phyloP scores from a whole-genome alignment of 139 green algal genomes.

The Pleodorina starrii region DNA sequence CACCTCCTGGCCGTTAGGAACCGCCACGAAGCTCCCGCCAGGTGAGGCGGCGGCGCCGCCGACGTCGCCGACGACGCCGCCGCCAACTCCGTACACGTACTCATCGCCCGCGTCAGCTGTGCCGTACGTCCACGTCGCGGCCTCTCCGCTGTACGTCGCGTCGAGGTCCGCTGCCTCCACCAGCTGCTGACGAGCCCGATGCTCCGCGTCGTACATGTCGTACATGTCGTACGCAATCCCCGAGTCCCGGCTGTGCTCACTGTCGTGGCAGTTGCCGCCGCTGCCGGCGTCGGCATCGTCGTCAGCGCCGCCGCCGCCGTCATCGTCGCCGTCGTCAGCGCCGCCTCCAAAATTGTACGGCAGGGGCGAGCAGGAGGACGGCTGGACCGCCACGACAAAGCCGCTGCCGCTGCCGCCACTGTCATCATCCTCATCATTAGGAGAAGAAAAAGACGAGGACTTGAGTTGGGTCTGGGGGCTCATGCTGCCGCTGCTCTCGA shows the following conservation, averaged over 20 bases:
- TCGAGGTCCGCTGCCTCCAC: too few relatives aligned
- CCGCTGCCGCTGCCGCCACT: too few relatives aligned
- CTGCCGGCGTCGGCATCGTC: not conserved
- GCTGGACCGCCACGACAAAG: not conserved
- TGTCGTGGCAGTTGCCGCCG: not conserved
- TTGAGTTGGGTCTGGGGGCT: not conserved
- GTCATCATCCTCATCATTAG: too few relatives aligned
- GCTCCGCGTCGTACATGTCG: not conserved
- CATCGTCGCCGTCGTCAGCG: not conserved
- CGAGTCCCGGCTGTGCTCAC: not conserved
- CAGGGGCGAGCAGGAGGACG: not conserved
- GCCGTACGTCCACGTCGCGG: not conserved
- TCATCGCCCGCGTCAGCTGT: not conserved
- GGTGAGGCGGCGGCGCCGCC: too few relatives aligned
- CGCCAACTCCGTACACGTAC: not conserved
- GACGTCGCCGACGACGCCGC: too few relatives aligned
- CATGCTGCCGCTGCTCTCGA: not conserved
- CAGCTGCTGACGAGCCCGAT: too few relatives aligned
- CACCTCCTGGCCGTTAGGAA: constrained; percentile 16
- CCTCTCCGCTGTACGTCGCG: not conserved
- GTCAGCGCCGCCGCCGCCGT: not conserved
- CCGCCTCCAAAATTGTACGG: not conserved
- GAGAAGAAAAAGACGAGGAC: too few relatives aligned
- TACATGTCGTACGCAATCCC: constrained; percentile 11
- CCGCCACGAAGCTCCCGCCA: constrained; percentile 31